These are phyloP conservation scores for Cytospora mali DNA, from an alignment of 2,329 filamentous ascomycete genomes.

Conservation along the genomic window DNA sequence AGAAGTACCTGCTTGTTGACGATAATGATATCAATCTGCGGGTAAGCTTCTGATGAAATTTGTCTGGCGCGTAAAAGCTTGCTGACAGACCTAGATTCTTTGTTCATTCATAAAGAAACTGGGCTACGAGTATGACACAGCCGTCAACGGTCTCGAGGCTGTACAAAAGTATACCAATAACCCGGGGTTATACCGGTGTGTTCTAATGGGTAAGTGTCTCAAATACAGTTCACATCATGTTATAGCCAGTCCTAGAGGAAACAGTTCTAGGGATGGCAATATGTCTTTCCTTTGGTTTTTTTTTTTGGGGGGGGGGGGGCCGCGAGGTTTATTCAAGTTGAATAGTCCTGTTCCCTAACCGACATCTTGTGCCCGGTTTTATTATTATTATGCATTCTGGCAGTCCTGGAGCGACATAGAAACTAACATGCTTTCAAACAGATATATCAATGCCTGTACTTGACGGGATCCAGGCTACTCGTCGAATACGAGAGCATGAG, in stretches of 20 bases:
- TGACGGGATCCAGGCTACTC: slow-evolving; percentile 37
- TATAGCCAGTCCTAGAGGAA: neutral
- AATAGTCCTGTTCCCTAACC: neutral
- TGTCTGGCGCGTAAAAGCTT: neutral
- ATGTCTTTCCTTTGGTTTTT: too few species aligned
- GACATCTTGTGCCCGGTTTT: neutral
- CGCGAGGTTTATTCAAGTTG: neutral
- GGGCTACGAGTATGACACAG: slow-evolving; percentile 44
- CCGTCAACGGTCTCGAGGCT: slow-evolving; percentile 51
- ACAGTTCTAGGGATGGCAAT: neutral
- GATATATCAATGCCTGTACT: slow-evolving; percentile 39
- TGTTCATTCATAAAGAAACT: slow-evolving; percentile 42
- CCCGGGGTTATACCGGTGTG: slow-evolving; percentile 42
- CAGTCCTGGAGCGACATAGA: neutral
- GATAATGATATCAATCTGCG: slow-evolving; percentile 46
- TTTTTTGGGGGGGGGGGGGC: too few species aligned
- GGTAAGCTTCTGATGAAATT: neutral
- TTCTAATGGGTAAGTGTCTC: slow-evolving; percentile 48
- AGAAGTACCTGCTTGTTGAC: slow-evolving; percentile 42
- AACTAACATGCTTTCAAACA: slow-evolving; percentile 9
- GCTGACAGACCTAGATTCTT: slow-evolving; percentile 36
- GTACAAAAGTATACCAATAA: slow-evolving; percentile 45
- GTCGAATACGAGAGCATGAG: slow-evolving; percentile 36
- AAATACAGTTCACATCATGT: neutral
- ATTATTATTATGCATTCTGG: neutral